These are phyloP conservation scores for Fusarium nurragi DNA, from an alignment of 2,329 filamentous ascomycete species.

Conservation along the genomic window DNA sequence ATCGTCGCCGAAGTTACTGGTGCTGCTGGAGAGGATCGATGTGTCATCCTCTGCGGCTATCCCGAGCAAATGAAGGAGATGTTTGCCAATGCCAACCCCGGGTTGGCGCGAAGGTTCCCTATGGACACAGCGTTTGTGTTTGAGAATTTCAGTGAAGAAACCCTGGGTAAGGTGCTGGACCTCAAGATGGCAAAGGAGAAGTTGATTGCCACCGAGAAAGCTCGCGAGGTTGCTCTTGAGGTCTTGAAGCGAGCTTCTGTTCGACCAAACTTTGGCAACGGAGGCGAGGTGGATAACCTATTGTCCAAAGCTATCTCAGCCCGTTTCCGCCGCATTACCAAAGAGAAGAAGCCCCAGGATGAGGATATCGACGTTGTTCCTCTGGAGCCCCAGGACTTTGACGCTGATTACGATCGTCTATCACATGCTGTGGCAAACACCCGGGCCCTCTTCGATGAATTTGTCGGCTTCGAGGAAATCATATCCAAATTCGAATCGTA, in stretches of 20 bases:
- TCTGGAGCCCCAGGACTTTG: constrained; percentile 59
- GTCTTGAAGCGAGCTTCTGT: constrained; percentile 70
- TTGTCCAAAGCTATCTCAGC: constrained; percentile 41
- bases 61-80: constrained; percentile 74
- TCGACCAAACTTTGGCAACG: constrained; percentile 78
- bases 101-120: constrained; percentile 73
- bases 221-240: constrained; percentile 65
- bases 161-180: constrained; percentile 70
- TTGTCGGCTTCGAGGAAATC: constrained; percentile 67
- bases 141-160: constrained; percentile 70
- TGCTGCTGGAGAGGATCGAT: constrained; percentile 75
- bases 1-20: constrained; percentile 79
- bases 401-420: constrained; percentile 66
- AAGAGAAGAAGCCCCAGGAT: constrained; percentile 30
- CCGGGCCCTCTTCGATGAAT: constrained; percentile 64
- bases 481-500: constrained; percentile 65
- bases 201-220: constrained; percentile 63
- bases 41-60: constrained; percentile 78
- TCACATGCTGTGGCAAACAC: constrained; percentile 55
- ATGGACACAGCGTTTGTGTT: constrained; percentile 72
- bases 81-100: constrained; percentile 78
- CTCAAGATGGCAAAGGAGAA: constrained; percentile 69
- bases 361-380: constrained; percentile 39
- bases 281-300: constrained; percentile 74
- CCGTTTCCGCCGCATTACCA: constrained; percentile 39